Conservation (phyloP, 371 early-diverging fungal species). For the Chytridium lagenaria region DNA sequence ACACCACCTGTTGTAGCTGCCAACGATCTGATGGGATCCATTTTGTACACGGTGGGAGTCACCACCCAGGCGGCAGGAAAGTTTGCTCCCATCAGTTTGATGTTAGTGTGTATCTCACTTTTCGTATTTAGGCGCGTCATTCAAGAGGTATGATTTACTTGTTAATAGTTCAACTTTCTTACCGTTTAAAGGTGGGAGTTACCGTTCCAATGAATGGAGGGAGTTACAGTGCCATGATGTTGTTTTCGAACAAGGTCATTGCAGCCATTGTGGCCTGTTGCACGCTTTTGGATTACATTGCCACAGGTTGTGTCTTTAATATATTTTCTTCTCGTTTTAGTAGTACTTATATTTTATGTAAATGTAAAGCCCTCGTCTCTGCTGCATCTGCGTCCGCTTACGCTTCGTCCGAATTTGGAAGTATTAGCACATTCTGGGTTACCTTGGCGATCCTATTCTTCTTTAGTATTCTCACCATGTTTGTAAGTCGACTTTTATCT, state of each 20-base stretch:
- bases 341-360: no score
- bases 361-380: conserved; percentile 54
- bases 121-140: conserved; percentile 61
- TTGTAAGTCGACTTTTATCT: conserved; percentile 38
- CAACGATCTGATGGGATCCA: conserved; percentile 60
- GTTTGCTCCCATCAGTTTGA: conserved; percentile 62
- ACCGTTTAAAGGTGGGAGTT: not conserved
- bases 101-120: conserved; percentile 54
- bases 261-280: conserved; percentile 61
- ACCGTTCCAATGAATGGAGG: conserved; percentile 64
- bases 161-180: not conserved
- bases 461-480: conserved; percentile 37
- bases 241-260: conserved; percentile 55
- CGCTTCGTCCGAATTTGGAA: conserved; percentile 53
- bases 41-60: conserved; percentile 63
- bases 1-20: conserved; percentile 39
- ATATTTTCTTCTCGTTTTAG: not conserved
- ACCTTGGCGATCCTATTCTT: conserved; percentile 55
- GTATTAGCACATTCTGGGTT: conserved; percentile 49
- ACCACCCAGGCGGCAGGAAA: conserved; percentile 55
- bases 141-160: conserved; percentile 57
- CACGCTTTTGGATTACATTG: conserved; percentile 58
- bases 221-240: conserved; percentile 57
- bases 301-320: conserved; percentile 29
- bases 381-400: conserved; percentile 65